phyloP scores from a whole-genome alignment of 495 filamentous ascomycete species.

The Usnea hakonensis region DNA sequence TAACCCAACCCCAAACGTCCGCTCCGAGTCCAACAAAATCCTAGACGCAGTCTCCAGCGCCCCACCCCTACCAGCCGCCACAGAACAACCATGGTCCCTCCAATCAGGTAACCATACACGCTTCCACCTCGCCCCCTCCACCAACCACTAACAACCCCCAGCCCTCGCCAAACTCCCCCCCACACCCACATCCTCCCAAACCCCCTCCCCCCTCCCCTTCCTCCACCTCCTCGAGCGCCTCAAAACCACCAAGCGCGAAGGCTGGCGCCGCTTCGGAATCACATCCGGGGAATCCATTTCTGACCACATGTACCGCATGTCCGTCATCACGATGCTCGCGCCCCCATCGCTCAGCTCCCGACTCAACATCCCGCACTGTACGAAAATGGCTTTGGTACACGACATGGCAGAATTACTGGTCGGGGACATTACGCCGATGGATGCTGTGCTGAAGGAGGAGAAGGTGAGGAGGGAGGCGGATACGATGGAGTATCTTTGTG shows the following conservation, averaged over 20 bases:
- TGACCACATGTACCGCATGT: slow-evolving; percentile 99
- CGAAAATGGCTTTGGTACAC: slow-evolving; percentile 88
- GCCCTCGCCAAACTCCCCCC: slow-evolving; percentile 20
- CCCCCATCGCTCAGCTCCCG: slow-evolving; percentile 60
- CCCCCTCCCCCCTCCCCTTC: slow-evolving; percentile 71
- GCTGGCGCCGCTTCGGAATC: slow-evolving; percentile 86
- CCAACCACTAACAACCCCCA: slow-evolving; percentile 11
- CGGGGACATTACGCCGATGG: slow-evolving; percentile 90
- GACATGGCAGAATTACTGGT: slow-evolving; percentile 96
- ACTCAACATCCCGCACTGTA: slow-evolving; percentile 75
- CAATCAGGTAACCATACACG: slow-evolving; percentile 21
- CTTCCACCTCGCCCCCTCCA: slow-evolving; percentile 22
- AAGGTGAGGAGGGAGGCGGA: slow-evolving; percentile 78
- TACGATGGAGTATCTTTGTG: slow-evolving; percentile 77
- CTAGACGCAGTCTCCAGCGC: background rate
- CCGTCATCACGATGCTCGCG: slow-evolving; percentile 90
- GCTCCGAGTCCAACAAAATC: background rate
- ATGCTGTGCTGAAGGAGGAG: slow-evolving; percentile 56
- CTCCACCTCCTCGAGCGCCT: slow-evolving; percentile 87
- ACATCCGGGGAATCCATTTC: slow-evolving; percentile 71
- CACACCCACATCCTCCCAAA: slow-evolving; percentile 25
- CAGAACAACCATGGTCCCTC: slow-evolving; percentile 28
- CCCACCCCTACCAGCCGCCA: background rate
- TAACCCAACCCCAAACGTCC: background rate
- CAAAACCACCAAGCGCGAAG: slow-evolving; percentile 92